phyloP scores from a whole-genome alignment of 2,329 filamentous ascomycete genomes.

The Aaosphaeria arxii region DNA sequence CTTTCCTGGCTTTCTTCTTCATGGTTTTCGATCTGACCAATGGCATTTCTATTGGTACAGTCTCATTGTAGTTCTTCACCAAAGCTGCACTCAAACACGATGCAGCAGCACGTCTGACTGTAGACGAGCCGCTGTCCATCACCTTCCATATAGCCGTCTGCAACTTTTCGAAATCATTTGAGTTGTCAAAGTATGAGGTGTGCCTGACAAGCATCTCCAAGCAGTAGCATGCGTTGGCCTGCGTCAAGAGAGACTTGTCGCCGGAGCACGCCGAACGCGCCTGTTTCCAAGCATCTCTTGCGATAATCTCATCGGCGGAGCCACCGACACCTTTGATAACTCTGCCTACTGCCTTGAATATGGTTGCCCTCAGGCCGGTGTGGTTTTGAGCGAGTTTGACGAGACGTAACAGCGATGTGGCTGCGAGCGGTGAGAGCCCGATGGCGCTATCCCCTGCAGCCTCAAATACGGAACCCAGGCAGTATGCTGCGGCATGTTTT shows the following conservation, averaged over 20 bases:
- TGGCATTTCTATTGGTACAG: constrained; percentile 39
- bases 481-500: constrained; percentile 85
- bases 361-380: constrained; percentile 75
- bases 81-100: constrained; percentile 81
- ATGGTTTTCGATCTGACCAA: constrained; percentile 56
- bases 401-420: constrained; percentile 70
- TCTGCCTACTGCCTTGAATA: constrained; percentile 73
- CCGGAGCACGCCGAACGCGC: constrained; percentile 69
- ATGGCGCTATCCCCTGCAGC: constrained; percentile 93
- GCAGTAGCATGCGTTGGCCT: constrained; percentile 75
- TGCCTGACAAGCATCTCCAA: constrained; percentile 68
- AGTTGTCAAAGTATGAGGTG: constrained; percentile 82
- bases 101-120: constrained; percentile 81
- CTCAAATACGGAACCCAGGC: constrained; percentile 83
- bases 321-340: constrained; percentile 70
- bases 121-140: constrained; percentile 71
- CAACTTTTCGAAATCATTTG: constrained; percentile 84
- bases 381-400: constrained; percentile 77
- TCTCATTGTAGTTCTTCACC: constrained; percentile 74
- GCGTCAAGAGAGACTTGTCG: constrained; percentile 81
- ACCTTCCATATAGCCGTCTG: constrained; percentile 81
- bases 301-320: constrained; percentile 78
- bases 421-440: constrained; percentile 73
- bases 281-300: constrained; percentile 93
- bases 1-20: constrained; percentile 71